Base-by-base conservation (phyloP, 2,329 filamentous ascomycete genomes). In the Hypoxylon sp. region DNA sequence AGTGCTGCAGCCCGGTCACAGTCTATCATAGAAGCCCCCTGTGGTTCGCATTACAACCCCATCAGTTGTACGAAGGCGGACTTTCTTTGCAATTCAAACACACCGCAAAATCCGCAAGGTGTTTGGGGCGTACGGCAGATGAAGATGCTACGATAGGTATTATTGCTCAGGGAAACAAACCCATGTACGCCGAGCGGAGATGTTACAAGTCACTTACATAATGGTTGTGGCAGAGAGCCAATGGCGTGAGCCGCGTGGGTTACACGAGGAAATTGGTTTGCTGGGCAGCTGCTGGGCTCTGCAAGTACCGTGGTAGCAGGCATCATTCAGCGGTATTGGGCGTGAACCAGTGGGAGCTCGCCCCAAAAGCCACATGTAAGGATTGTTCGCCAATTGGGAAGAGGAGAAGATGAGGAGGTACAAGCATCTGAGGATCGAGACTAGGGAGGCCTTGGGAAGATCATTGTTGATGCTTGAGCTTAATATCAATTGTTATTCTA, bases 261-360 rank as follows among this genome's bases (percentile, higher is more conserved):
- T 41, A 47, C 57, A 65, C 66, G 48, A 23, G 47, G 34, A 60
- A 58, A 41, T 41, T 68, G 58, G 62, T 65, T 65, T 57, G 55
- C 54, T 63, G 27, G 27, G 29, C 23, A 59, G 63, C 63, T 57
- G 55, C 54, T 63, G 27, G 27, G 29, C 23, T 43, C 27, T 37
- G 46, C 23, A 41, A 51, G 32, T 46, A 39, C 52, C 23, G 53
- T 59, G 45, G 61, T 57, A 61, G 47, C 32, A 50, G 39, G 34
- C 14, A 63, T 65, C 54, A 63, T 57, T 66, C 62, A 65, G 50
- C 57, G 25, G 11, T 29, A n/a, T 21, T 41, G 30, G 39, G 45
- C 25, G 21, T 14, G 52, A 55, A 55, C 58, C 50, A 68, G 58
- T 62, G 32, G n/a, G 50, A 56, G 51, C 11, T 25, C 51, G 23